These are phyloP conservation scores for Chaetomium strumarium DNA, from an alignment of 2,329 filamentous ascomycete species.

Conservation along the genomic window DNA sequence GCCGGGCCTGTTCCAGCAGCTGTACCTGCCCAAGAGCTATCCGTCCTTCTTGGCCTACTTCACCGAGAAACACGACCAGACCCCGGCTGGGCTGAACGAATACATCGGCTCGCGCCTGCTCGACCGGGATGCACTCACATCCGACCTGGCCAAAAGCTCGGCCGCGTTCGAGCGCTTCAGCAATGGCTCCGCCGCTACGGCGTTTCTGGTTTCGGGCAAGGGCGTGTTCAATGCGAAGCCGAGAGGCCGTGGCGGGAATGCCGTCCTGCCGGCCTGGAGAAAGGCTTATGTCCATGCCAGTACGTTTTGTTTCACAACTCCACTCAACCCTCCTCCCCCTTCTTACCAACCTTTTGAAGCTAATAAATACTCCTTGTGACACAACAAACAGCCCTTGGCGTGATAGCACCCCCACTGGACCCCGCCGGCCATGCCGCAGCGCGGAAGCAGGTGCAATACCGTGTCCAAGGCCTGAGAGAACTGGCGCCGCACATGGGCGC, in stretches of 20 bases:
- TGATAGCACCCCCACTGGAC: constrained; percentile 31
- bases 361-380: not conserved
- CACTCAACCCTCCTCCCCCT: not conserved
- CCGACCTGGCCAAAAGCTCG: constrained; percentile 31
- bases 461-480: constrained; percentile 33
- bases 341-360: not conserved
- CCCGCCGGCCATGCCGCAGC: constrained; percentile 26
- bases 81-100: constrained; percentile 30
- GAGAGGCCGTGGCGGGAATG: constrained; percentile 37
- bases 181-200: constrained; percentile 26
- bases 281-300: constrained; percentile 37
- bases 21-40: constrained; percentile 23
- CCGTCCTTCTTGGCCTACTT: constrained; percentile 36
- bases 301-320: constrained; percentile 26
- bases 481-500: constrained; percentile 38
- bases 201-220: constrained; percentile 39
- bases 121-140: constrained; percentile 32
- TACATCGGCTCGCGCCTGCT: constrained; percentile 42
- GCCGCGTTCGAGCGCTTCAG: constrained; percentile 34
- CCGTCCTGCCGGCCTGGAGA: constrained; percentile 48
- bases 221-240: constrained; percentile 40
- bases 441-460: constrained; percentile 24
- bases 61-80: constrained; percentile 32
- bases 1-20: constrained; percentile 26
- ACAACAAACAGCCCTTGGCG: not conserved